phyloP scores from a whole-genome alignment of 169 alveolate genomes.

The Eimeria brunetti region DNA sequence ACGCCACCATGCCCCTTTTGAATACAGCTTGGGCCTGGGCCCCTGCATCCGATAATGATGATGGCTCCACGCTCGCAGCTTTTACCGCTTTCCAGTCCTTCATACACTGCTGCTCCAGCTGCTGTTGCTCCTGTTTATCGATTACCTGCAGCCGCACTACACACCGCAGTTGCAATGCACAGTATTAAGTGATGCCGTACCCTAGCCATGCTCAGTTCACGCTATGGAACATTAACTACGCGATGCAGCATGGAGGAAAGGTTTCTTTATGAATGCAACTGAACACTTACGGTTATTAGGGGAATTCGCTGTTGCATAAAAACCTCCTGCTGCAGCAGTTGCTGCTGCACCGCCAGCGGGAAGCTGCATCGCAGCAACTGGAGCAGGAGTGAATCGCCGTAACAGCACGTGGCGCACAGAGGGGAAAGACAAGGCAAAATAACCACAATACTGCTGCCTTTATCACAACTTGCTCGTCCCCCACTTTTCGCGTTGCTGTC shows the following conservation, averaged over 20 bases:
- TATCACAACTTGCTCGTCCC: not conserved
- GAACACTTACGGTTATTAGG: conserved; percentile 17
- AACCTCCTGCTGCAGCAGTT: conserved; percentile 68
- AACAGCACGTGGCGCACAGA: conserved; percentile 34
- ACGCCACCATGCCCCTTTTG: conserved; percentile 8
- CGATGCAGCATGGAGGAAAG: not conserved
- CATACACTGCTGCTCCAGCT: conserved; percentile 57
- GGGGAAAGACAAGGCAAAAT: conserved; percentile 51
- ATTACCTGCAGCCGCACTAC: conserved; percentile 30
- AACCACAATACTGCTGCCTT: conserved; percentile 15
- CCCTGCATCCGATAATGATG: conserved; percentile 2
- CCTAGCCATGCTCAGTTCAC: not conserved
- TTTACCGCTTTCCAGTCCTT: conserved; percentile 32
- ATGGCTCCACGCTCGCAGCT: not conserved
- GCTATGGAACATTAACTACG: not conserved
- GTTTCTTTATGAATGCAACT: not conserved
- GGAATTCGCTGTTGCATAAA: conserved; percentile 63
- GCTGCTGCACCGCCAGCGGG: conserved; percentile 60
- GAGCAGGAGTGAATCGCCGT: conserved; percentile 2
- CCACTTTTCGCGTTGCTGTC: not conserved
- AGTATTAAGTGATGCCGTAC: not conserved
- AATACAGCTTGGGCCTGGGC: not conserved
- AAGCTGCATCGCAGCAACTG: conserved; percentile 55
- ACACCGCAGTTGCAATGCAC: not conserved
- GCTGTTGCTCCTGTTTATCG: conserved; percentile 52